phyloP scores from a whole-genome alignment of 2,329 filamentous ascomycete species.

The Aspergillus alliaceus region DNA sequence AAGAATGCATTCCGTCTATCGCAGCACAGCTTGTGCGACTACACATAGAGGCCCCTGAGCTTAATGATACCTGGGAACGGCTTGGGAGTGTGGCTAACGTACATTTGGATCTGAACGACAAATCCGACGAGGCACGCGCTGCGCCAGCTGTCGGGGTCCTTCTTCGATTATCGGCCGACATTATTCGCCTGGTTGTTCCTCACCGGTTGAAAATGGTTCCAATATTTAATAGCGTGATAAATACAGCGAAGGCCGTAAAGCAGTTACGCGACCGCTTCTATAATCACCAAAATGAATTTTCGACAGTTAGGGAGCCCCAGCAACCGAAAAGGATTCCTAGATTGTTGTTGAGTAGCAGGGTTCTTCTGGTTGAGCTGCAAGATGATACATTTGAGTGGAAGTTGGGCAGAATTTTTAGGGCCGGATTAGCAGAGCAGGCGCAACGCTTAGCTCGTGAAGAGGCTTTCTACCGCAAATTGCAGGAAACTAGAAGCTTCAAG shows the following conservation, averaged over 20 bases:
- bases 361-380: conserved; percentile 87
- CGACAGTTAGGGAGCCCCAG: conserved; percentile 81
- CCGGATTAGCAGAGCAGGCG: conserved; percentile 83
- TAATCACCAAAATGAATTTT: conserved; percentile 84
- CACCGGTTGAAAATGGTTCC: conserved; percentile 87
- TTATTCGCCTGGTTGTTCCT: conserved; percentile 82
- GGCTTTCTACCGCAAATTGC: conserved; percentile 83
- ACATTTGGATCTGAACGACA: no score
- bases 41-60: conserved; percentile 81
- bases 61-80: conserved; percentile 81
- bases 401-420: conserved; percentile 86
- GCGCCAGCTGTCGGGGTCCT: no score
- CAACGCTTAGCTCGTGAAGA: conserved; percentile 88
- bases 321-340: conserved; percentile 83
- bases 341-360: conserved; percentile 76
- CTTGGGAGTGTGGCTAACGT: conserved; percentile 80
- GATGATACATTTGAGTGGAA: conserved; percentile 98
- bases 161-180: conserved; percentile 81
- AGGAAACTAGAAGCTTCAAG: conserved; percentile 77
- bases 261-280: conserved; percentile 93
- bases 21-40: conserved; percentile 74
- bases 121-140: conserved; percentile 79
- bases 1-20: conserved; percentile 83
- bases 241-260: conserved; percentile 79
- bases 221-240: conserved; percentile 91